A percentile compares a stretch with the other conserved stretches of the same genome.
phyloP scores from a whole-genome alignment of 176 grass and related monocot genomes.

The Coix lacrymajobi region DNA sequence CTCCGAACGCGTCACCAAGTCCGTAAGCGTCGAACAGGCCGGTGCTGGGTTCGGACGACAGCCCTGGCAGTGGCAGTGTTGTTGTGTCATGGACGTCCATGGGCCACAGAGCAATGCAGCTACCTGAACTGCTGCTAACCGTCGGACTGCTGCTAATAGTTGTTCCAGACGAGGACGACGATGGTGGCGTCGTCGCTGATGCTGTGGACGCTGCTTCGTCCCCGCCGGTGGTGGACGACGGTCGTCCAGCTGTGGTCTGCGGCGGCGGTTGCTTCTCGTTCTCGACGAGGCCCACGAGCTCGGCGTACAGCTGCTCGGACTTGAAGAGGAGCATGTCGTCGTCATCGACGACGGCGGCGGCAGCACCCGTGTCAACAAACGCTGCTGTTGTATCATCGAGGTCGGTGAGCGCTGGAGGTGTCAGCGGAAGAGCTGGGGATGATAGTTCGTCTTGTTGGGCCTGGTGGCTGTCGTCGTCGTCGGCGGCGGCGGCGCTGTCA shows the following conservation, averaged over 20 bases:
- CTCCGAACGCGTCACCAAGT: neutral
- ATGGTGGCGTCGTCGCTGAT: neutral
- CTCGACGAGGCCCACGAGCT: constrained; percentile 41
- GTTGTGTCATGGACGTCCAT: constrained; percentile 16
- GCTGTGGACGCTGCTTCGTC: neutral
- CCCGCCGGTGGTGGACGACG: neutral
- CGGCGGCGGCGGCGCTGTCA: neutral
- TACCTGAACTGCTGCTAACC: neutral
- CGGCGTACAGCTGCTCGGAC: constrained; percentile 43
- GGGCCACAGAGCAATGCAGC: constrained; percentile 15
- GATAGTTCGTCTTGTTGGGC: neutral
- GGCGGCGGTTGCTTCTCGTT: neutral
- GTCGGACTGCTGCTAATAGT: neutral
- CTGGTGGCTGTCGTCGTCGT: neutral
- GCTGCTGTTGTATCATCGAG: neutral
- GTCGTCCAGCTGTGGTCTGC: neutral
- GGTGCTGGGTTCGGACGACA: constrained; percentile 14
- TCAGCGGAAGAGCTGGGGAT: neutral
- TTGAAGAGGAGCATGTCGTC: constrained; percentile 19
- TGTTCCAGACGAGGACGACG: neutral
- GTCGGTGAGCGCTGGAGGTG: neutral
- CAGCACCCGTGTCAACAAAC: neutral
- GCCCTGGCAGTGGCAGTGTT: too few species aligned
- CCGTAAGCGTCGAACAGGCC: neutral
- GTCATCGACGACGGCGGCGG: neutral